Conservation (phyloP, 2,329 filamentous ascomycete species). For the Hypoxylon sp. region DNA sequence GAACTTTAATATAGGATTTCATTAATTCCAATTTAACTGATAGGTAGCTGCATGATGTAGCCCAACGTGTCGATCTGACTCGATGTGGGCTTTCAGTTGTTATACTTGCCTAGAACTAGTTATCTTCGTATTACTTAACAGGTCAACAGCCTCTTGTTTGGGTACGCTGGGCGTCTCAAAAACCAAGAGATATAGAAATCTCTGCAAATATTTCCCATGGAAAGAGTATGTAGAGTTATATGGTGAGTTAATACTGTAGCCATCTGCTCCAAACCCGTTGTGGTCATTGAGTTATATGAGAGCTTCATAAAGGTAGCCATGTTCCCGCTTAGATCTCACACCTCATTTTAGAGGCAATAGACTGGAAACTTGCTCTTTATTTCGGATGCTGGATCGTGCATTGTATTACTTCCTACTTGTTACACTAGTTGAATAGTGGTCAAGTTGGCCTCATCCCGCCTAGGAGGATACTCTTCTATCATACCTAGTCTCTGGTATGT, state of each 20-base stretch:
- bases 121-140: background rate
- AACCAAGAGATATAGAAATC: background rate
- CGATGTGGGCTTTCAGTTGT: too few relatives aligned
- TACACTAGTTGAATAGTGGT: slow-evolving; percentile 17
- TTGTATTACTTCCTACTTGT: background rate
- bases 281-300: background rate
- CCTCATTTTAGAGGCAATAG: too few relatives aligned
- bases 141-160: background rate
- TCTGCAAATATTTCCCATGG: background rate
- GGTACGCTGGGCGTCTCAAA: too few relatives aligned
- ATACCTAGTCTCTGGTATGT: slow-evolving; percentile 30
- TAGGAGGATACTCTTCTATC: slow-evolving; percentile 18
- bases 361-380: background rate
- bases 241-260: background rate
- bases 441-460: background rate
- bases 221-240: background rate
- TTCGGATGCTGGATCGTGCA: background rate
- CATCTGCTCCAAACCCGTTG: background rate
- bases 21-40: slow-evolving; percentile 20
- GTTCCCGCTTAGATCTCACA: background rate
- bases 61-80: background rate
- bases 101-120: background rate
- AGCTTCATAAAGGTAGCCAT: background rate
- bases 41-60: slow-evolving; percentile 4
- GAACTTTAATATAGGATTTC: background rate